Conservation (phyloP, 1,284 basidiomycete species). For the Sporisorium iseilematis-ciliati region DNA sequence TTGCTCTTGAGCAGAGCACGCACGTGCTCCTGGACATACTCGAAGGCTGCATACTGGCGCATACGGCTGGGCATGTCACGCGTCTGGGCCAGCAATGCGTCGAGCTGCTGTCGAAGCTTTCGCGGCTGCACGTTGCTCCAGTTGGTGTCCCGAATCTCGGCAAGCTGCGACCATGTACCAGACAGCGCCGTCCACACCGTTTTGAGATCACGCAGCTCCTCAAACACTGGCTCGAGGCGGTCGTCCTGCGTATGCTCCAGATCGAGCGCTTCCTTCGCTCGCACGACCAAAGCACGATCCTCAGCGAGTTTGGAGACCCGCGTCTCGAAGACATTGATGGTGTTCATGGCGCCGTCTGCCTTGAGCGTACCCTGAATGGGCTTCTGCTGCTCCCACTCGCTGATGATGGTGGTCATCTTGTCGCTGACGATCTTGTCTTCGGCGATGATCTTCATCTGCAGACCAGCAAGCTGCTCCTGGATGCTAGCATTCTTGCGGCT, state of each 20-base stretch:
- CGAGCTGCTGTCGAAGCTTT: slow-evolving; percentile 93
- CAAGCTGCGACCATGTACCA: slow-evolving; percentile 94
- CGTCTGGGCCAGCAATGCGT: slow-evolving; percentile 86
- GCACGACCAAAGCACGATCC: slow-evolving; percentile 91
- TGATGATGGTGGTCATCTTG: slow-evolving; percentile 80
- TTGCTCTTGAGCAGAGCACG: slow-evolving; percentile 90
- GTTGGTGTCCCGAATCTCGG: slow-evolving; percentile 85
- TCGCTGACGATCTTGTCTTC: slow-evolving; percentile 90
- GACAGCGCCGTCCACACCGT: slow-evolving; percentile 98
- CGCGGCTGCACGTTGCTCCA: slow-evolving; percentile 91
- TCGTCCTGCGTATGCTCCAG: slow-evolving; percentile 90
- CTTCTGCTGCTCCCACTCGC: slow-evolving; percentile 94
- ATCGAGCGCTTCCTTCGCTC: slow-evolving; percentile 96
- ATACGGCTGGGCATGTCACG: slow-evolving; percentile 99
- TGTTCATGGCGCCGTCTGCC: slow-evolving; percentile 93
- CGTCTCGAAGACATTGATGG: slow-evolving; percentile 91
- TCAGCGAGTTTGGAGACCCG: slow-evolving; percentile 90
- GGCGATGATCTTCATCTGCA: slow-evolving; percentile 98
- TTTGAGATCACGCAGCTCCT: slow-evolving; percentile 95
- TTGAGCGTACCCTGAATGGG: slow-evolving; percentile 96
- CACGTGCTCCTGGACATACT: slow-evolving; percentile 94
- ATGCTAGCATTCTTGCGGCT: slow-evolving; percentile 98
- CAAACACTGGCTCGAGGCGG: slow-evolving; percentile 90
- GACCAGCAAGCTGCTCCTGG: slow-evolving; percentile 94
- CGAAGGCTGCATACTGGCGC: slow-evolving; percentile 98